Evolutionary conservation across 1,139 yeast genomes (phyloP).

Genomic region (Geotrichum phurueaensis): DNA sequence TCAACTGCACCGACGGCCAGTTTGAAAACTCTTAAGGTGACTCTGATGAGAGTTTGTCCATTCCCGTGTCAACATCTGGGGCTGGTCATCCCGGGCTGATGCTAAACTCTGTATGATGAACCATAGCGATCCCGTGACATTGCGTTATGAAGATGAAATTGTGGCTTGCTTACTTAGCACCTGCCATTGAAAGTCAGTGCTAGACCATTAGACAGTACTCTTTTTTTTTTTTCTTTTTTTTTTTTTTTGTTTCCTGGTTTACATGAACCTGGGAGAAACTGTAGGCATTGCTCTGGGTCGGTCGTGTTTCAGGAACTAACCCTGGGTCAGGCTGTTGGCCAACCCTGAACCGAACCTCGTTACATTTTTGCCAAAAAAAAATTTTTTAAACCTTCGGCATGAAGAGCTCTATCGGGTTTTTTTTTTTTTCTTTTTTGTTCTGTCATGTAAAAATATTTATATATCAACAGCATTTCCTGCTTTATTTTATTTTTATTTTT

Average conservation of each 20-base stretch:
- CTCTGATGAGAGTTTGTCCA: not conserved
- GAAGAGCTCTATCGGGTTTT: not conserved
- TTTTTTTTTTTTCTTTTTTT: not conserved
- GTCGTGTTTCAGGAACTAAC: not conserved
- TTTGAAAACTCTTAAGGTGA: not conserved
- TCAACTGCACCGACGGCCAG: not conserved
- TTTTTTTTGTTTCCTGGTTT: not conserved
- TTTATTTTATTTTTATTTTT: not conserved
- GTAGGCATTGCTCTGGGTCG: not conserved
- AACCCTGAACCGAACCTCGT: not conserved
- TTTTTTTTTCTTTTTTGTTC: not conserved
- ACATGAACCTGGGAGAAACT: not conserved
- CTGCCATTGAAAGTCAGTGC: not conserved
- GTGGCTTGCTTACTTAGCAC: conserved; percentile 11
- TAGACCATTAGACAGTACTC: not conserved
- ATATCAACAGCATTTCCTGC: not conserved
- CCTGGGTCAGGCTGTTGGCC: not conserved
- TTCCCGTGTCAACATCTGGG: not conserved
- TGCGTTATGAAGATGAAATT: conserved; percentile 4
- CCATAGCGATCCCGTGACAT: conserved; percentile 12
- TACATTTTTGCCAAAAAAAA: not conserved
- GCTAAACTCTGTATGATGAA: not conserved
- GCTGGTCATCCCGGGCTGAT: not conserved
- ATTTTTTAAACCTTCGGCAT: not conserved
- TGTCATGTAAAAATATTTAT: not conserved